Conservation (phyloP, 1,284 basidiomycete species). For the Ceraceosorus guamensis region DNA sequence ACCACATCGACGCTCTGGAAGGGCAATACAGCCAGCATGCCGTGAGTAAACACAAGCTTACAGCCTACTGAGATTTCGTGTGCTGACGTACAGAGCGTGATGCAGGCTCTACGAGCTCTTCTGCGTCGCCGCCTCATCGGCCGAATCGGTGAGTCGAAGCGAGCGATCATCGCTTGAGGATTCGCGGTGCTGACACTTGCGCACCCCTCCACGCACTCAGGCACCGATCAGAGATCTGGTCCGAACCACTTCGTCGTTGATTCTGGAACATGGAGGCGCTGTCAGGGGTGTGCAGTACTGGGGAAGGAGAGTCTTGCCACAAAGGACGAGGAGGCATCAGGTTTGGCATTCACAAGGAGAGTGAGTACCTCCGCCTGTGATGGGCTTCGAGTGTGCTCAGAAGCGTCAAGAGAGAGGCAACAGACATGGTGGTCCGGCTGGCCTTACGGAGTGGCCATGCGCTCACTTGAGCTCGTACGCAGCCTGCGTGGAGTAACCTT, state of each 20-base stretch:
- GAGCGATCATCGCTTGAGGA: background rate
- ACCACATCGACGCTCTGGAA: too few relatives aligned
- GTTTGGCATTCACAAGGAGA: slow-evolving; percentile 63
- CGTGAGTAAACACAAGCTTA: slow-evolving; percentile 1
- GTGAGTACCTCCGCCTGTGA: slow-evolving; percentile 59
- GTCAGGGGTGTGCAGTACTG: slow-evolving; percentile 69
- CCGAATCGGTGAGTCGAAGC: slow-evolving; percentile 28
- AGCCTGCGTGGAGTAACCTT: too few relatives aligned
- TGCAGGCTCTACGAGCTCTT: slow-evolving; percentile 46
- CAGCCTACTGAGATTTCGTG: background rate
- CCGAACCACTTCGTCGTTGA: slow-evolving; percentile 62
- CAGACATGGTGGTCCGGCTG: background rate
- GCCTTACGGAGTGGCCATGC: background rate
- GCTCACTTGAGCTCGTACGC: too few relatives aligned
- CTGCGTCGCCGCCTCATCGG: slow-evolving; percentile 41
- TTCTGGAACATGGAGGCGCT: slow-evolving; percentile 70
- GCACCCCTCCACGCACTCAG: slow-evolving; percentile 49
- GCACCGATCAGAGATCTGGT: slow-evolving; percentile 70
- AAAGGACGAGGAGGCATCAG: slow-evolving; percentile 67
- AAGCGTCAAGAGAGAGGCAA: background rate
- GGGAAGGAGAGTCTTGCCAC: slow-evolving; percentile 68
- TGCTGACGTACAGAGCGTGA: background rate
- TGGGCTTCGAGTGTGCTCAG: slow-evolving; percentile 48
- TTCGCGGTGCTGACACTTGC: background rate
- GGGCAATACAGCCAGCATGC: background rate